Evolutionary conservation across 2,329 filamentous ascomycete genomes (phyloP).

Genomic region (Elsinoe fawcettii): DNA sequence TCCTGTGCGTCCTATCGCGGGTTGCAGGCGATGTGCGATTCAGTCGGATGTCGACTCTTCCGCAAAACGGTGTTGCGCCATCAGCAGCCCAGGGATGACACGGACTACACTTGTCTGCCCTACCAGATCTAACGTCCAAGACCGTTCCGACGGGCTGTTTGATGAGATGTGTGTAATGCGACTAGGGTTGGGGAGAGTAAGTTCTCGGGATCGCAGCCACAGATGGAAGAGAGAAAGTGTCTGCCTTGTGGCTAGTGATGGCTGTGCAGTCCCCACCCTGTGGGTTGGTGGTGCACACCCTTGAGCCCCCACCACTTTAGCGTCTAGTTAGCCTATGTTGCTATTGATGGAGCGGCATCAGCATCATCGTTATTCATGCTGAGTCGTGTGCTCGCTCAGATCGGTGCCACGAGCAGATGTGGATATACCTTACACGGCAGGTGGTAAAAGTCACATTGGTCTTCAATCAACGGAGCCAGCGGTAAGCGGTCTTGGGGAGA

Average conservation of each 20-base stretch:
- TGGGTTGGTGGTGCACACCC: background rate
- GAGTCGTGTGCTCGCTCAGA: background rate
- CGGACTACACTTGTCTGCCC: background rate
- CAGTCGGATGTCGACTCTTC: slow-evolving; percentile 6
- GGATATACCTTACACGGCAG: slow-evolving; percentile 3
- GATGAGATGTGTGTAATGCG: background rate
- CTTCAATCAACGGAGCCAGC: background rate
- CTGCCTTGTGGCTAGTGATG: slow-evolving; percentile 13
- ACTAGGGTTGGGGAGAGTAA: background rate
- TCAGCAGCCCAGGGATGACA: background rate
- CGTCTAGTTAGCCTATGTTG: background rate
- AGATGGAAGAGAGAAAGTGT: background rate
- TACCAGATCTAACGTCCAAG: background rate
- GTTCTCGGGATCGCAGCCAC: slow-evolving; percentile 1
- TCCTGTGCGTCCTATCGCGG: background rate
- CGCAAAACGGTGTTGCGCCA: background rate
- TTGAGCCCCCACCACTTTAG: background rate
- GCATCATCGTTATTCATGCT: background rate
- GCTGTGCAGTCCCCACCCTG: background rate
- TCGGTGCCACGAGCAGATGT: background rate
- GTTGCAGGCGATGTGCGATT: background rate
- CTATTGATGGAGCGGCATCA: slow-evolving; percentile 1
- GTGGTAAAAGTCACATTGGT: background rate
- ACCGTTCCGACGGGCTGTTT: background rate
- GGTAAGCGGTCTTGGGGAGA: background rate